Conservation (phyloP, 2,329 filamentous ascomycete species). For the Decorospora gaudefroyi region DNA sequence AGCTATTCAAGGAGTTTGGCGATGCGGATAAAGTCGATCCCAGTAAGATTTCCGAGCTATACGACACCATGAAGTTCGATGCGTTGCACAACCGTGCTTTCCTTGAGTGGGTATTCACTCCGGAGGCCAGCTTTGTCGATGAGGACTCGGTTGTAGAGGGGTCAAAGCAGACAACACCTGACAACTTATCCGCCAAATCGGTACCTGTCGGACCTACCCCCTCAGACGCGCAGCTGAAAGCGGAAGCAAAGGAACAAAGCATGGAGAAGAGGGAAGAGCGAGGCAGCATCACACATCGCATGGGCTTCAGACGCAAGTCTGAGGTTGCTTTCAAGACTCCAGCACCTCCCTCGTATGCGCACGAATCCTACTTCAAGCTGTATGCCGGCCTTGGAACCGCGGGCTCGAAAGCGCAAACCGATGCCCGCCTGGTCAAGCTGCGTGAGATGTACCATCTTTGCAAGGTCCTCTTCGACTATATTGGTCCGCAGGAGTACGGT, state of each 20-base stretch:
- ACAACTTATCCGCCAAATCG: constrained; percentile 32
- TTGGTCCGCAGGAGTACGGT: constrained; percentile 97
- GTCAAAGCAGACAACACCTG: constrained; percentile 38
- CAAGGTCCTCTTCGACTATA: constrained; percentile 97
- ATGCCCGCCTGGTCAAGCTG: constrained; percentile 83
- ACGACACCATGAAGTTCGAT: constrained; percentile 99
- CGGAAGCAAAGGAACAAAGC: constrained; percentile 45
- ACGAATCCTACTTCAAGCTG: constrained; percentile 82
- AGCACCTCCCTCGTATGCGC: constrained; percentile 43
- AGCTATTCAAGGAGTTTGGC: constrained; percentile 93
- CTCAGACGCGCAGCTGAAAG: constrained; percentile 37
- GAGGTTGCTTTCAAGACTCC: constrained; percentile 42
- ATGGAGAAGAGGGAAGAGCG: constrained; percentile 47
- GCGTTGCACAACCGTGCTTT: constrained; percentile 96
- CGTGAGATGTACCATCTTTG: constrained; percentile 91
- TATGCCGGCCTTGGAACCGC: constrained; percentile 70
- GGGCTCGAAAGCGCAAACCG: constrained; percentile 73
- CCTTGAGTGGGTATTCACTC: constrained; percentile 95
- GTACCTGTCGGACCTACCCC: constrained; percentile 36
- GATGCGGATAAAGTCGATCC: constrained; percentile 98
- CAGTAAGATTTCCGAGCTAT: constrained; percentile 96
- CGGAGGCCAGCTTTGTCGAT: constrained; percentile 75
- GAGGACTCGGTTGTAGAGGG: constrained; percentile 55
- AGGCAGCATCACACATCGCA: constrained; percentile 51
- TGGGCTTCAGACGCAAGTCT: constrained; percentile 60